Base-by-base conservation (phyloP, 2,329 filamentous ascomycete species). In the Ophiostoma sp. region DNA sequence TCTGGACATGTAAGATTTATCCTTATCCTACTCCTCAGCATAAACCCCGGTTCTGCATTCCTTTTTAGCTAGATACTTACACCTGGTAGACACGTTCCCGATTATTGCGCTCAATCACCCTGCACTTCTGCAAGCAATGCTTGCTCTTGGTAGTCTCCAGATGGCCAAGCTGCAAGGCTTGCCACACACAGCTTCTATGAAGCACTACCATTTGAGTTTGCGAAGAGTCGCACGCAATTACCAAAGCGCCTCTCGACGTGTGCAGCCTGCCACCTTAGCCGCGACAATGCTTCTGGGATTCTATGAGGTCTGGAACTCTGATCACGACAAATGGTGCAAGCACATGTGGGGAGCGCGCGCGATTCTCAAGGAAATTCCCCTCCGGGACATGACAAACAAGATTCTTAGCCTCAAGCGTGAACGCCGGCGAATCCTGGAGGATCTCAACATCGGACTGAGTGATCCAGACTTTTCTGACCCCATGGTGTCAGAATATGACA, bases 321-420 rank as follows among this genome's bases (percentile, higher is more conserved):
- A 99, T 74, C 94, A 98, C 76, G 89, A 90, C 70, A 97, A 97
- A 78, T 99, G 95, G 95, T 95, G 92, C 76, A 94, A 91, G 72
- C 95, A 98, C 79, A 83, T 98, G 52, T 87, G 92, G 67, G 95
- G 95, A 15, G 92, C 93, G 11, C 89, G 90, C 57, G 90, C 94
- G 73, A 84, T 98, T 39, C 84, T 98, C 35, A 86, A 87, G 68
- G 94, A 98, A 77, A 90, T 96, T 60, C 90, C 95, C 67, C 91
- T 93, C 72, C 84, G 85, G 11, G 84, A 87, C 1, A 90, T 94
- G 82, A 92, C 91, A 0, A 86, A 86, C 70, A 85, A 89, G 69
- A 88, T 93, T 71, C 85, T 94, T 72, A 83, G 85, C 0, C 81
- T 90, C 72, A 91, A 84, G 80, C 83, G 73, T 77, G 76, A 78